phyloP scores from a whole-genome alignment of 2,329 filamentous ascomycete genomes.

The Ceratocystis albifundus region DNA sequence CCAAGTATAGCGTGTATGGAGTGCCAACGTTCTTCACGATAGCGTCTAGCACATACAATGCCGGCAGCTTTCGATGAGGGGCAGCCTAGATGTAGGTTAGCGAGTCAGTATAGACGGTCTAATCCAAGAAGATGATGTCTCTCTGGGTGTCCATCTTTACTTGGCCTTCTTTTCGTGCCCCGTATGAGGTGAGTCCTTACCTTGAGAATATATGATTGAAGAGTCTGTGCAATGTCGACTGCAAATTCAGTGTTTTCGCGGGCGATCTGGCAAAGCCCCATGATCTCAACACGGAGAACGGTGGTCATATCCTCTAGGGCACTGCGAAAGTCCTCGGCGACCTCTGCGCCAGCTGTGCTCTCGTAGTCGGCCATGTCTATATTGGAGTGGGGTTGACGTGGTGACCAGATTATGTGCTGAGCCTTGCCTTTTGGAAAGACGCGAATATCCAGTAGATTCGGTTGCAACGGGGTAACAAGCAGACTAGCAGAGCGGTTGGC shows the following conservation, averaged over 20 bases:
- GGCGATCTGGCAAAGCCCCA: conserved; percentile 92
- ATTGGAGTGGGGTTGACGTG: background rate
- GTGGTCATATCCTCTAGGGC: conserved; percentile 82
- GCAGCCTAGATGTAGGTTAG: conserved; percentile 50
- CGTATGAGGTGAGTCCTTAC: conserved; percentile 48
- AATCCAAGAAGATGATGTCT: background rate
- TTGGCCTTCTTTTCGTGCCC: background rate
- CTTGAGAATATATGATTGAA: conserved; percentile 88
- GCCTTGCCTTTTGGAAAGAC: background rate
- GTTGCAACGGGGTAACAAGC: conserved; percentile 5
- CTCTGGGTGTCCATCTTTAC: background rate
- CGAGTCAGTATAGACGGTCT: background rate
- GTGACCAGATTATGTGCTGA: background rate
- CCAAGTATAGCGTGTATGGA: conserved; percentile 90
- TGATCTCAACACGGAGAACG: conserved; percentile 91
- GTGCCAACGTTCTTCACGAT: conserved; percentile 98
- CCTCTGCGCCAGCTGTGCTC: conserved; percentile 40
- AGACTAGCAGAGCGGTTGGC: background rate
- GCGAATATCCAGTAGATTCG: conserved; percentile 3
- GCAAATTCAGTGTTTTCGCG: conserved; percentile 96
- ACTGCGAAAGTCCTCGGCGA: conserved; percentile 88
- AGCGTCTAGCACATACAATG: conserved; percentile 95
- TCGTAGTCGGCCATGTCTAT: conserved; percentile 19
- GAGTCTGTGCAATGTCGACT: conserved; percentile 75
- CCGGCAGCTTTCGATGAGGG: conserved; percentile 79